These are phyloP conservation scores for Lasiosphaeris hirsuta DNA, from an alignment of 495 filamentous ascomycete genomes.

Conservation along the genomic window DNA sequence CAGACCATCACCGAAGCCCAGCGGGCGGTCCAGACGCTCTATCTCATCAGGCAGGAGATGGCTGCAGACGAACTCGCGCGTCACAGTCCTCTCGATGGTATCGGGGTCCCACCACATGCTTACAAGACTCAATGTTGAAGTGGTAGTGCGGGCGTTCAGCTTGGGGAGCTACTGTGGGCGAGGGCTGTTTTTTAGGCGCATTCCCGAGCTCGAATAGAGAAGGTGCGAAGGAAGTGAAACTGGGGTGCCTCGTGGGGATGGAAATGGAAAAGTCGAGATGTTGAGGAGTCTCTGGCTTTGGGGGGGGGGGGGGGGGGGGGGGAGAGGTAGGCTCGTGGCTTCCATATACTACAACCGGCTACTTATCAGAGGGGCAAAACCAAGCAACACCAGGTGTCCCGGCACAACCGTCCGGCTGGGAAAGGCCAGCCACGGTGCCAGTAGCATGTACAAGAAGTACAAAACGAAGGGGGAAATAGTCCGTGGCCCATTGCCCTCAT, in stretches of 20 bases:
- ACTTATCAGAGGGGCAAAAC: not conserved
- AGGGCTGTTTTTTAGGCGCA: not conserved
- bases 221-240: not conserved
- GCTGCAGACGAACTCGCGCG: conserved; percentile 62
- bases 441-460: not conserved
- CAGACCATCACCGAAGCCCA: conserved; percentile 81
- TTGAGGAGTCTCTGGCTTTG: not conserved
- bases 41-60: conserved; percentile 64
- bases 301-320: not conserved
- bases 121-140: conserved; percentile 11
- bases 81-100: conserved; percentile 70
- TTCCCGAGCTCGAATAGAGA: not conserved
- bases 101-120: conserved; percentile 77
- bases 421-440: not conserved
- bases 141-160: not conserved
- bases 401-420: conserved; percentile 16
- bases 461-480: not conserved
- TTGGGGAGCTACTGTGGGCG: not conserved
- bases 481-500: too few relatives aligned
- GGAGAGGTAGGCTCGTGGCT: not conserved
- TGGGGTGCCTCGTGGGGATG: not conserved
- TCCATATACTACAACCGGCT: too few relatives aligned
- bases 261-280: not conserved
- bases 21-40: conserved; percentile 61
- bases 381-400: not conserved